Conservation (phyloP, 2,329 filamentous ascomycete genomes). For the Apiospora koreana region DNA sequence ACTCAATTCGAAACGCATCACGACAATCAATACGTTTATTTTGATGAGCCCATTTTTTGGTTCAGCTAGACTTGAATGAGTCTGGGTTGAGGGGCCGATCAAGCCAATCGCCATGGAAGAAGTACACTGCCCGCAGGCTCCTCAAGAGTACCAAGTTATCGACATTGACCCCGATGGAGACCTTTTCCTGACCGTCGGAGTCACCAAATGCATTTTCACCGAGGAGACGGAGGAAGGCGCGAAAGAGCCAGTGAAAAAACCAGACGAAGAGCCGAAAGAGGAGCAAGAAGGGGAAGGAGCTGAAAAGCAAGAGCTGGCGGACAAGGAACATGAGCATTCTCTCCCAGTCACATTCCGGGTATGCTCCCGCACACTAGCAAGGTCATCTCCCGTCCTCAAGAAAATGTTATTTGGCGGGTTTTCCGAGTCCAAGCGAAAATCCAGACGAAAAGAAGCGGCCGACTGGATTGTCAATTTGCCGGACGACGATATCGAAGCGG, state of each 20-base stretch:
- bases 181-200: neutral
- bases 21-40: too few relatives aligned
- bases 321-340: neutral
- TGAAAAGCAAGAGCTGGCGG: neutral
- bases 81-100: neutral
- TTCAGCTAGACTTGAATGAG: too few relatives aligned
- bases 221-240: too few relatives aligned
- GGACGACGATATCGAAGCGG: conserved; percentile 29
- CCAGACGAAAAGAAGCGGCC: conserved; percentile 11
- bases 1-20: too few relatives aligned
- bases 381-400: conserved; percentile 30
- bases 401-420: conserved; percentile 32
- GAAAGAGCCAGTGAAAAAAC: neutral
- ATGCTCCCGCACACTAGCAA: conserved; percentile 28
- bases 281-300: neutral
- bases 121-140: neutral
- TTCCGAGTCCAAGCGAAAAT: conserved; percentile 20
- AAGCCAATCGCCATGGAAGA: neutral
- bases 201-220: neutral
- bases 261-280: neutral
- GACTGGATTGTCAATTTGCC: conserved; percentile 32
- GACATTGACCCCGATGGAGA: neutral
- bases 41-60: too few relatives aligned
- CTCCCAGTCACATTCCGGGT: conserved; percentile 19
- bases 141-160: neutral